Conservation (phyloP, 2,329 filamentous ascomycete species). For the Monosporascus sp. region DNA sequence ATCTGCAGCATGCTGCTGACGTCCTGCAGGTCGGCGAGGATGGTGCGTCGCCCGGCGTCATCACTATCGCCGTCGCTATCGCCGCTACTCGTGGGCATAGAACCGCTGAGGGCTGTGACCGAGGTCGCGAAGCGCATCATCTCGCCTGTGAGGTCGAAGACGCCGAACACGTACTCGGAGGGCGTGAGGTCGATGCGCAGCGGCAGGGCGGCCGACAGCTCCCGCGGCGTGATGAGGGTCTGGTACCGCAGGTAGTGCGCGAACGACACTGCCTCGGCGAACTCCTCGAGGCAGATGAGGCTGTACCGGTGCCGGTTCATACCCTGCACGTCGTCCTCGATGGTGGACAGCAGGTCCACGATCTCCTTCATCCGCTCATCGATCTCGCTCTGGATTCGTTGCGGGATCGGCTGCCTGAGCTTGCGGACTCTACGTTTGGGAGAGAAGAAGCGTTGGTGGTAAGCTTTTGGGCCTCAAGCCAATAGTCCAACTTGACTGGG, state of each 20-base stretch:
- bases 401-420: constrained; percentile 57
- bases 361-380: constrained; percentile 67
- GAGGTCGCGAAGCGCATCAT: constrained; percentile 96
- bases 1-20: constrained; percentile 73
- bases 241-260: constrained; percentile 80
- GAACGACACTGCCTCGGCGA: constrained; percentile 87
- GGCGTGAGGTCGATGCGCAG: constrained; percentile 60
- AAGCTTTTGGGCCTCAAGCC: too few species aligned
- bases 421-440: constrained; percentile 51
- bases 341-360: constrained; percentile 56
- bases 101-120: constrained; percentile 69
- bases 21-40: constrained; percentile 75
- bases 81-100: constrained; percentile 26
- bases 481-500: too few species aligned
- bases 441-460: neutral
- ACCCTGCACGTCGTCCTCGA: constrained; percentile 68
- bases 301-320: constrained; percentile 83
- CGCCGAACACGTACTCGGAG: constrained; percentile 82
- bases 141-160: constrained; percentile 93
- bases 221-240: constrained; percentile 62
- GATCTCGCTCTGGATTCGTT: constrained; percentile 65
- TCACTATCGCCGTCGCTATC: constrained; percentile 23
- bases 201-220: constrained; percentile 47
- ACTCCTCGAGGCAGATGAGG: constrained; percentile 86
- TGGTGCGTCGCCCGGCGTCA: constrained; percentile 38